Conservation (phyloP, 2,329 filamentous ascomycete species). For the Fusarium miscanthi region DNA sequence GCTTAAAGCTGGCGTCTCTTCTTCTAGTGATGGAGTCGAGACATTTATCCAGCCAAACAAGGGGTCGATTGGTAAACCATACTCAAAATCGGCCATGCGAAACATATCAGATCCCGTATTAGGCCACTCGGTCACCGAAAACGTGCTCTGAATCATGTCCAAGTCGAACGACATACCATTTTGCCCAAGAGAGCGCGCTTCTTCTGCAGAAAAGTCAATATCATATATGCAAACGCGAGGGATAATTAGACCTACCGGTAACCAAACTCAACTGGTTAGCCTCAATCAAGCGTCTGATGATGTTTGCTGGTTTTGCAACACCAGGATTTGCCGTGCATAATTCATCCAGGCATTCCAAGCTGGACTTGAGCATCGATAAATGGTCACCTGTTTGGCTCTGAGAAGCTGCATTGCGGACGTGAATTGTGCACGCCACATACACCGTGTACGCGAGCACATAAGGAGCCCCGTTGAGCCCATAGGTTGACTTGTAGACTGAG, state of each 20-base stretch:
- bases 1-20: fast-evolving
- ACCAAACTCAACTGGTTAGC: neutral
- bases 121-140: neutral
- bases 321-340: slow-evolving; percentile 3
- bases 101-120: neutral
- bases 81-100: neutral
- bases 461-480: neutral
- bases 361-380: neutral
- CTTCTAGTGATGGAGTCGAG: neutral
- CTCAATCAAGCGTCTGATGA: neutral
- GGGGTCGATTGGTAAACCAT: neutral
- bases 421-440: slow-evolving; percentile 14
- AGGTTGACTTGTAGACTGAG: neutral
- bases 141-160: neutral
- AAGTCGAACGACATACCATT: neutral
- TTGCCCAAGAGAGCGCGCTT: fast-evolving
- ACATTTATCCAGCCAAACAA: slow-evolving; percentile 21
- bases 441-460: slow-evolving; percentile 11
- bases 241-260: neutral
- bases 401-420: slow-evolving; percentile 9
- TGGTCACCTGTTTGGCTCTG: neutral
- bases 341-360: slow-evolving; percentile 5
- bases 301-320: slow-evolving; percentile 1
- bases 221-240: fast-evolving
- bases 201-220: neutral